A percentile compares a stretch with the other conserved stretches of the same genome.
Evolutionary conservation across 805 yeast species (phyloP).

Genomic region (Zygoascus biomembranicola): DNA sequence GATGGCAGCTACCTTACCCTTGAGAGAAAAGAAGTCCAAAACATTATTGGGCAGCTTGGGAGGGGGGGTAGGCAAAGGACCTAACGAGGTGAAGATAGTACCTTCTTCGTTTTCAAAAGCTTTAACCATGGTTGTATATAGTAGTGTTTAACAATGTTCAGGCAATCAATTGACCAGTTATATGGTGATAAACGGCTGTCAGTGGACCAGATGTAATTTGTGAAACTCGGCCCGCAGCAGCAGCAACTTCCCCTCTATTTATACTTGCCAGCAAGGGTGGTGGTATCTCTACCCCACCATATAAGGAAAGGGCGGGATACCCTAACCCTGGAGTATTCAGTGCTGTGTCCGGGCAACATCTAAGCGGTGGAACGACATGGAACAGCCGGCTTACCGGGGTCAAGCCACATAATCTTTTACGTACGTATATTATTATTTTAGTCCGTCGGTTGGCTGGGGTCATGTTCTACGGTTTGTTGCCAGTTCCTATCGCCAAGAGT

Average conservation of each 20-base stretch:
- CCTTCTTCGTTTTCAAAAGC: conserved; percentile 16
- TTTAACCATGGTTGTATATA: background rate
- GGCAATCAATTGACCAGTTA: background rate
- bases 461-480: too few relatives aligned
- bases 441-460: too few relatives aligned
- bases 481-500: too few relatives aligned
- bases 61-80: conserved; percentile 42
- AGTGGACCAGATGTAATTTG: background rate
- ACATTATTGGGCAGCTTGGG: conserved; percentile 48
- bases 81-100: conserved; percentile 27
- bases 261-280: background rate
- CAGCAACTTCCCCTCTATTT: background rate
- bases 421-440: too few relatives aligned
- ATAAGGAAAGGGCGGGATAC: background rate
- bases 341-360: too few relatives aligned
- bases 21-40: conserved; percentile 63
- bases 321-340: background rate
- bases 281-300: background rate
- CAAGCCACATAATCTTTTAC: too few relatives aligned
- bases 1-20: conserved; percentile 74
- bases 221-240: background rate
- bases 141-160: background rate
- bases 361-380: too few relatives aligned
- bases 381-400: too few relatives aligned
- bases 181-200: too few relatives aligned